Percentiles rank a stretch among this genome's conserved stretches.
Conservation (phyloP, 129 eudicot species). For the Chrysanthemum lavandulifolium region DNA sequence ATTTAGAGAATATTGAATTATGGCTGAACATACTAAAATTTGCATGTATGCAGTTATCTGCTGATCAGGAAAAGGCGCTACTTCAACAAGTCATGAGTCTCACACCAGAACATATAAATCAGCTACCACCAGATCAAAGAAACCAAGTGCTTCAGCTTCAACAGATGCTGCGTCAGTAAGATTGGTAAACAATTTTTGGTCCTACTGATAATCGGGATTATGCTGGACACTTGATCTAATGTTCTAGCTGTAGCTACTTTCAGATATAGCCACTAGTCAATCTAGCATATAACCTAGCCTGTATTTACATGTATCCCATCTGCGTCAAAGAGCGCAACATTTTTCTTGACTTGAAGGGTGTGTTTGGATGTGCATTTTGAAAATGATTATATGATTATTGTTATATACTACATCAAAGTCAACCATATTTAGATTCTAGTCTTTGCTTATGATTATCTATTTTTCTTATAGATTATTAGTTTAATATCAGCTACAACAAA, state of each 20-base stretch:
- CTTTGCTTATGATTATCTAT: background rate
- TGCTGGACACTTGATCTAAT: background rate
- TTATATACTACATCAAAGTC: background rate
- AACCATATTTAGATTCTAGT: background rate
- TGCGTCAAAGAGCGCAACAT: background rate
- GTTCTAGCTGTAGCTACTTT: background rate
- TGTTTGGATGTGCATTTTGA: background rate
- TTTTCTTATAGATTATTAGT: background rate
- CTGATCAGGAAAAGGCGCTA: slow-evolving; percentile 69
- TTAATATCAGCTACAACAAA: background rate
- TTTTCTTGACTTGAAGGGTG: background rate
- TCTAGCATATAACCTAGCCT: background rate
- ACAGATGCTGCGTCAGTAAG: slow-evolving; percentile 81
- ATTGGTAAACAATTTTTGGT: background rate
- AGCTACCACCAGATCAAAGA: slow-evolving; percentile 79
- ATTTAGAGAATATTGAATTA: background rate
- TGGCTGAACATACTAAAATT: background rate
- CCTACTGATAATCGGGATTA: background rate
- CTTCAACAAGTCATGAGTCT: slow-evolving; percentile 91
- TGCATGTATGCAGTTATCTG: slow-evolving; percentile 54
- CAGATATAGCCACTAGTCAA: background rate
- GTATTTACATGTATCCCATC: background rate
- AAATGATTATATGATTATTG: background rate
- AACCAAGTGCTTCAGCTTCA: slow-evolving; percentile 87
- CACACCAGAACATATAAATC: slow-evolving; percentile 79